These are phyloP conservation scores for Coemansia sp. DNA, from an alignment of 192 early-diverging fungal species.

Conservation along the genomic window DNA sequence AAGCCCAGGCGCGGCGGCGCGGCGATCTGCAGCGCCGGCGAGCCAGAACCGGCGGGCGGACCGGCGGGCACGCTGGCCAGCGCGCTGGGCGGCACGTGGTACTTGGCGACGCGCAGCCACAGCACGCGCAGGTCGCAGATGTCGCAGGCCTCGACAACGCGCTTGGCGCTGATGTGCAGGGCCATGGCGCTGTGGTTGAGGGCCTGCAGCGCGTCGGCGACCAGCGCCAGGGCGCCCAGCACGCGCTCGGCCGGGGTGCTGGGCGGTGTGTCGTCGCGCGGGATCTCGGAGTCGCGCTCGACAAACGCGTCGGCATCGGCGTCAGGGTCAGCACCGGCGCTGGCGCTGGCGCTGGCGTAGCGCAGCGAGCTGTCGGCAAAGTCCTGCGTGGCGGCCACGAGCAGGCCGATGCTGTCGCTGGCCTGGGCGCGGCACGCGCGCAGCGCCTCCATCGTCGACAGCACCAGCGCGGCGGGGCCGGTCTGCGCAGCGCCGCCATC, in stretches of 20 bases:
- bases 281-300: constrained; percentile 38
- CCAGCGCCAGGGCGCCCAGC: constrained; percentile 21
- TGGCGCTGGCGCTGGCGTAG: neutral
- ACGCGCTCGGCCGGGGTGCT: constrained; percentile 24
- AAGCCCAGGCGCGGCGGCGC: constrained; percentile 14
- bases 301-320: neutral
- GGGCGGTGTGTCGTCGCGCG: constrained; percentile 7
- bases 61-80: constrained; percentile 51
- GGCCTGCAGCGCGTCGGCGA: constrained; percentile 38
- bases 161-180: constrained; percentile 53
- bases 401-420: constrained; percentile 45
- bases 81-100: constrained; percentile 30
- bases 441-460: constrained; percentile 29
- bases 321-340: too few species aligned
- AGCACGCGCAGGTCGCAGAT: constrained; percentile 54
- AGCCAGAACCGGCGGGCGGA: constrained; percentile 1
- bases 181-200: constrained; percentile 56
- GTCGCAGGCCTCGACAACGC: constrained; percentile 55
- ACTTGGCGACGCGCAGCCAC: constrained; percentile 50
- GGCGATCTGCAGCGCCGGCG: neutral
- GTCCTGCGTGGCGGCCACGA: constrained; percentile 51
- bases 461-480: constrained; percentile 29
- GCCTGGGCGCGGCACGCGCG: constrained; percentile 33
- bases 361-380: constrained; percentile 43
- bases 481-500: constrained; percentile 32